Evolutionary conservation across 1,284 basidiomycete genomes (phyloP).

Genomic region (Fomitiporia mediterranea): DNA sequence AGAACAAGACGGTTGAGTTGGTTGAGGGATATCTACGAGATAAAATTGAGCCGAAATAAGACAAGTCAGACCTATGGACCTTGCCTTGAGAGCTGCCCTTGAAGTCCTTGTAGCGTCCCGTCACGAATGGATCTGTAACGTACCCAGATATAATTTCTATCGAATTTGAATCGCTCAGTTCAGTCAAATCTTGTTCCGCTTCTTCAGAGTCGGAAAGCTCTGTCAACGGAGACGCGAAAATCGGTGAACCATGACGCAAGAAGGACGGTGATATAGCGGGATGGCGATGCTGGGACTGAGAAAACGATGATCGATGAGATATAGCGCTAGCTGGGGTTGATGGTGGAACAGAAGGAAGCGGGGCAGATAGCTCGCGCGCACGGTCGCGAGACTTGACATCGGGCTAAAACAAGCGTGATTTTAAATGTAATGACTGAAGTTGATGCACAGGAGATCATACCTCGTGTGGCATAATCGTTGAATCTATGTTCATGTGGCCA

Average conservation of each 20-base stretch:
- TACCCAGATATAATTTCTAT: slow-evolving; percentile 20
- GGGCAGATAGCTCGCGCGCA: slow-evolving; percentile 13
- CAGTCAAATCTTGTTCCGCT: slow-evolving; percentile 1
- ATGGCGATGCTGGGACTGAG: slow-evolving; percentile 1
- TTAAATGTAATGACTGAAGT: too few relatives aligned
- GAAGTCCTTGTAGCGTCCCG: slow-evolving; percentile 3
- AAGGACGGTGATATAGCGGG: background rate
- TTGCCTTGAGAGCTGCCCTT: background rate
- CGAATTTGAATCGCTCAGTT: slow-evolving; percentile 17
- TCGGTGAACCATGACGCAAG: slow-evolving; percentile 1
- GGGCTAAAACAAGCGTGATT: too few relatives aligned
- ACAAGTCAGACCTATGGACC: too few relatives aligned
- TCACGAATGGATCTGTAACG: slow-evolving; percentile 14
- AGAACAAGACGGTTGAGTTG: background rate
- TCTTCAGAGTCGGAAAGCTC: slow-evolving; percentile 13
- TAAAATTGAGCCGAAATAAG: too few relatives aligned
- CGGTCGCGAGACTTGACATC: background rate
- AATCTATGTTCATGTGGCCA: background rate
- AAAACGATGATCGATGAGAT: slow-evolving; percentile 8
- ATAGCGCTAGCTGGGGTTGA: slow-evolving; percentile 15
- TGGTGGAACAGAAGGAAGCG: slow-evolving; percentile 18
- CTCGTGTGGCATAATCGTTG: slow-evolving; percentile 8
- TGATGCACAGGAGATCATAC: background rate
- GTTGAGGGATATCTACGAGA: background rate
- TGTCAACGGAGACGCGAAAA: slow-evolving; percentile 14